Conservation (phyloP, 192 early-diverging fungal genomes). For the Gonapodya sp. region DNA sequence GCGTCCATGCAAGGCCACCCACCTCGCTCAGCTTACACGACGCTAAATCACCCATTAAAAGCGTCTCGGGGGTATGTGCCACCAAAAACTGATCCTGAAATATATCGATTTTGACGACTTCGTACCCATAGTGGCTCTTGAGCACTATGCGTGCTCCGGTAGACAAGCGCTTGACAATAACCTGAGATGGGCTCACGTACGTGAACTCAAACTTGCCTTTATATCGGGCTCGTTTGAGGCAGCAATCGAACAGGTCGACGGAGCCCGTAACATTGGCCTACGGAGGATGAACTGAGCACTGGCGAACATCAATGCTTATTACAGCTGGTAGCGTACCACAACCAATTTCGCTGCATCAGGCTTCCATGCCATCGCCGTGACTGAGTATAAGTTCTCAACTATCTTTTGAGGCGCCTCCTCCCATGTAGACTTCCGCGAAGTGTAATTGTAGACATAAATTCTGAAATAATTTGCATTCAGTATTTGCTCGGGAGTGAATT, state of each 20-base stretch:
- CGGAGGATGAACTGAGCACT: background rate
- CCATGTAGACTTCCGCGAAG: conserved; percentile 31
- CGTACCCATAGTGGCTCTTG: conserved; percentile 56
- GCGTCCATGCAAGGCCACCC: background rate
- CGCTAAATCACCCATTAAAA: conserved; percentile 52
- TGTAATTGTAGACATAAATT: conserved; percentile 47
- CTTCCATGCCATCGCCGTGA: conserved; percentile 47
- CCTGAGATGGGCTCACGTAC: conserved; percentile 51
- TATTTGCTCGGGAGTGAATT: background rate
- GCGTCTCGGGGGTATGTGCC: conserved; percentile 50
- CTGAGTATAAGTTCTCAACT: conserved; percentile 53
- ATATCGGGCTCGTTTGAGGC: conserved; percentile 47
- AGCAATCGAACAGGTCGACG: conserved; percentile 57
- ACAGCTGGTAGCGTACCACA: conserved; percentile 21
- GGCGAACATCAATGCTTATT: background rate
- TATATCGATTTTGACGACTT: conserved; percentile 58
- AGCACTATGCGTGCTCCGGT: conserved; percentile 57
- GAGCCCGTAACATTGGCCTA: conserved; percentile 47
- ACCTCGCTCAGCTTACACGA: conserved; percentile 54
- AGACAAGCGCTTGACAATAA: conserved; percentile 57
- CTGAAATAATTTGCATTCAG: no score
- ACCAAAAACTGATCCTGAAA: conserved; percentile 58
- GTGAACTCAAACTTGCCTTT: conserved; percentile 65
- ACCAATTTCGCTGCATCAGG: conserved; percentile 51
- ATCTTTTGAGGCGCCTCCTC: conserved; percentile 44